Evolutionary conservation across 352 stramenopile genomes (phyloP), one percentile per base, ranked within the genome.

Genomic region (Phytopythium kandeliae): DNA sequence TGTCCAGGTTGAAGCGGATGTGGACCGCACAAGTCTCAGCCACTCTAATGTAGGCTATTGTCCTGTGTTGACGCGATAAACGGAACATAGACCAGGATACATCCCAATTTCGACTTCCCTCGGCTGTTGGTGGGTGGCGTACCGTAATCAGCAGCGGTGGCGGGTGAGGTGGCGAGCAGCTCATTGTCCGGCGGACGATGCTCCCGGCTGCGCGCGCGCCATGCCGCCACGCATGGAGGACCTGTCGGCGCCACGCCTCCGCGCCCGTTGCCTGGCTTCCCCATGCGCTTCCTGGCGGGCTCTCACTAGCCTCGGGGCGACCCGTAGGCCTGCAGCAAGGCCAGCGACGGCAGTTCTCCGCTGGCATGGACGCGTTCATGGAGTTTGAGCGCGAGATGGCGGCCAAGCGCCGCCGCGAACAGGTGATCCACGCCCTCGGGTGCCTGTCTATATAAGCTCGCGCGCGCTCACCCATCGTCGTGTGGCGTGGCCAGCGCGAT

Each of bases 351-450:
- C 64, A 62, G 41, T 51, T 71, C 41, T 67, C 51, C 26, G 28
- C 51, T 41, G 66, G 83, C 25, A 86, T 91, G 75, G 78, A 94
- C 48, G 81, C 77, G 8, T 94, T 94, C 66, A 75, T 92, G 62
- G 80, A 90, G 42, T 92, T 94, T 48, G 84, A 94, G 58, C 75
- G 81, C 54, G 78, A 91, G 48, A 84, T 90, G 67, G 78, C 79
- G 36, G 61, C 70, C 50, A 93, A 91, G 55, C 74, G 75, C 22
- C 63, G 57, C 51, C 65, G 71, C 22, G 58, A 62, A 13, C 57
- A 72, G 42, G 69, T 78, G 41, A n/a, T n/a, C n/a, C n/a, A n/a
- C n/a, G n/a, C n/a, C n/a, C n/a, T n/a, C n/a, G n/a, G n/a, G n/a
- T n/a, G n/a, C n/a, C n/a, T 17, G 31, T n/a, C 12, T 22, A 10